Base-by-base conservation (phyloP, 441 rosid species). In the Erysimum cheiri region DNA sequence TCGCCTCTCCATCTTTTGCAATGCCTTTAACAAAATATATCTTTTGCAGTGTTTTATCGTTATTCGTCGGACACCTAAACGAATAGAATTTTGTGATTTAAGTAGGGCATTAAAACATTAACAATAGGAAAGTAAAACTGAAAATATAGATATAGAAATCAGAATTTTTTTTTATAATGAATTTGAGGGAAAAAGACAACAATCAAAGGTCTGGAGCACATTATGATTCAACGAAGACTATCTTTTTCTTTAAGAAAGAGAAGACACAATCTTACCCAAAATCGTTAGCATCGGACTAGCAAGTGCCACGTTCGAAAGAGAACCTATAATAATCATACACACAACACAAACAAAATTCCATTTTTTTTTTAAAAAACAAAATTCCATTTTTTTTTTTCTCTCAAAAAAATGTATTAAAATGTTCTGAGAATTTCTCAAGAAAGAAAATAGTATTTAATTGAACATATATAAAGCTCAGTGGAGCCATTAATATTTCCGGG, bases 251-350 rank as follows among this genome's bases (percentile, higher is more conserved):
- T 49, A 73, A 10, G 72, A 65, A 73, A 65, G 35, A 49, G 39
- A 66, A 59, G 55, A 66, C 77, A 73, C 33, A 32, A 65, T 66
- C 77, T 73, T 66, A 59, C 61, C 55, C 72, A 58, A 73, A 63
- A 73, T 73, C 77, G 54, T 40, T 40, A 49, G 3, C 77, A 66
- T 65, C 71, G 60, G 66, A 66, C 72, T 22, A 49, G 46, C 55
- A 66, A 73, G 67, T 66, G 72, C 72, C 77, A 73, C 72, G 77
- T 66, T 59, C 41, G 14, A 11, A 53, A 49, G 55, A 66, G 48
- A 47, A 66, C 67, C 60, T 29, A 58, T 43, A 13, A 24, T 50
- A 40, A 70, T 50, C 58, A 14, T 8, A 66, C 57, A 46, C 57
- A 69, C 9, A 40, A 39, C 37, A 72, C 59, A 66, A 54, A 63